phyloP scores from a whole-genome alignment of 768 basidiomycete species.

The Leucosporidium yakuticum region DNA sequence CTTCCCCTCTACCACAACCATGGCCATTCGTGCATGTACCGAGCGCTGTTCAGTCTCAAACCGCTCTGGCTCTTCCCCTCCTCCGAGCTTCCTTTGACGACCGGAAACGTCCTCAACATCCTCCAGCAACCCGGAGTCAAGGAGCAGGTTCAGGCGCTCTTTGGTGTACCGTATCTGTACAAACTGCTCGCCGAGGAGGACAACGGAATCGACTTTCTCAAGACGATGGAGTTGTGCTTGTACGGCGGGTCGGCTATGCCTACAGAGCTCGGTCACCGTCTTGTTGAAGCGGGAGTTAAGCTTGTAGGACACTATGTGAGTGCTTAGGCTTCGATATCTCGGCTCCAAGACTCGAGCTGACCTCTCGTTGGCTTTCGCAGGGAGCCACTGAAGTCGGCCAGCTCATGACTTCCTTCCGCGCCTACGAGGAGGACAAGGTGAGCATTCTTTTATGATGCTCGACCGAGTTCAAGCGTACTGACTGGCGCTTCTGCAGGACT shows the following conservation, averaged over 20 bases:
- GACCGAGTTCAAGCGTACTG: too few relatives aligned
- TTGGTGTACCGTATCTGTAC: constrained; percentile 43
- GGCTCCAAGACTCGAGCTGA: too few relatives aligned
- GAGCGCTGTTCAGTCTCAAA: too few relatives aligned
- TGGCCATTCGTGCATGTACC: too few relatives aligned
- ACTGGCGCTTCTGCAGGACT: constrained; percentile 42
- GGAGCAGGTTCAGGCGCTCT: constrained; percentile 38
- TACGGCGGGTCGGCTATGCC: constrained; percentile 56
- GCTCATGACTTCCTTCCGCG: constrained; percentile 51
- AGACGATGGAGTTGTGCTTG: constrained; percentile 46
- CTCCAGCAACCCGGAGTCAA: neutral
- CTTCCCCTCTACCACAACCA: too few relatives aligned
- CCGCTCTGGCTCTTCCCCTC: too few relatives aligned
- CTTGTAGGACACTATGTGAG: constrained; percentile 53
- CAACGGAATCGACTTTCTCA: constrained; percentile 49
- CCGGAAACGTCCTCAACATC: constrained; percentile 38
- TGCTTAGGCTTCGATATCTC: neutral
- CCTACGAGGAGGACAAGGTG: constrained; percentile 51
- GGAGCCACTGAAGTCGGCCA: constrained; percentile 21
- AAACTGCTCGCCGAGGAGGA: constrained; percentile 52
- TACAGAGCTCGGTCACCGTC: constrained; percentile 53
- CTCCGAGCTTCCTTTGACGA: constrained; percentile 34
- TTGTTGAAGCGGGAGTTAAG: constrained; percentile 51
- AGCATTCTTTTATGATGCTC: too few relatives aligned
- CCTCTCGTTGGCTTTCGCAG: neutral